These are phyloP conservation scores for Acorus gramineus DNA, from an alignment of 106 monocot species.

Conservation along the genomic window DNA sequence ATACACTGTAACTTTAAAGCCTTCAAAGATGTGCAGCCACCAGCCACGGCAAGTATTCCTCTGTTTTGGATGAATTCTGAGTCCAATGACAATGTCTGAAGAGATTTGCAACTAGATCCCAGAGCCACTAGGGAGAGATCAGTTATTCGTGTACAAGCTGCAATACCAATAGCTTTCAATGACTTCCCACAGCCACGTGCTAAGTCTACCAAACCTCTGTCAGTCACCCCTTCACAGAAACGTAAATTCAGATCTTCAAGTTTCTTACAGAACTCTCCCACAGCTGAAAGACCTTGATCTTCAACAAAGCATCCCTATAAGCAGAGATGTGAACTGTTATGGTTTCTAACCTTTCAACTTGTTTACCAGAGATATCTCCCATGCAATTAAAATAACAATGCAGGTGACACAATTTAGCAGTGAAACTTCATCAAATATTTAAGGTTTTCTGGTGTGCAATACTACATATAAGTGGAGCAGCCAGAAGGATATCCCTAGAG, in stretches of 20 bases:
- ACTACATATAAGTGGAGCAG: too few species aligned
- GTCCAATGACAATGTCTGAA: conserved; percentile 67
- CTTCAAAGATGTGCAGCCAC: conserved; percentile 55
- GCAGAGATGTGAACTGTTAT: not conserved
- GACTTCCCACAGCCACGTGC: conserved; percentile 45
- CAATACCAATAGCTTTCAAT: conserved; percentile 53
- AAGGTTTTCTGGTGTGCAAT: too few species aligned
- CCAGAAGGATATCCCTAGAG: too few species aligned
- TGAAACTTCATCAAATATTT: too few species aligned
- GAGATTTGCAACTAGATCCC: conserved; percentile 51
- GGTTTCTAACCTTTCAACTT: too few species aligned
- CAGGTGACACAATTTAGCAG: too few species aligned
- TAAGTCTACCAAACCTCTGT: conserved; percentile 58
- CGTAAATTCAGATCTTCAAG: conserved; percentile 72
- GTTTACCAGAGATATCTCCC: too few species aligned
- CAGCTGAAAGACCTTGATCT: conserved; percentile 71
- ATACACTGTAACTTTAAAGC: conserved; percentile 68
- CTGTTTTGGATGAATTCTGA: conserved; percentile 62
- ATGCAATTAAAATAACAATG: too few species aligned
- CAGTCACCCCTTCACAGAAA: conserved; percentile 80
- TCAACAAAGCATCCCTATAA: conserved; percentile 87
- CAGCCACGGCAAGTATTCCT: conserved; percentile 60
- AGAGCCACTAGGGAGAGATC: conserved; percentile 69
- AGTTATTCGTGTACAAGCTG: conserved; percentile 81
- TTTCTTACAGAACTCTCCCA: conserved; percentile 65